These are phyloP conservation scores for Prunus yedoensis DNA, from an alignment of 331 rosid species.

Conservation along the genomic window DNA sequence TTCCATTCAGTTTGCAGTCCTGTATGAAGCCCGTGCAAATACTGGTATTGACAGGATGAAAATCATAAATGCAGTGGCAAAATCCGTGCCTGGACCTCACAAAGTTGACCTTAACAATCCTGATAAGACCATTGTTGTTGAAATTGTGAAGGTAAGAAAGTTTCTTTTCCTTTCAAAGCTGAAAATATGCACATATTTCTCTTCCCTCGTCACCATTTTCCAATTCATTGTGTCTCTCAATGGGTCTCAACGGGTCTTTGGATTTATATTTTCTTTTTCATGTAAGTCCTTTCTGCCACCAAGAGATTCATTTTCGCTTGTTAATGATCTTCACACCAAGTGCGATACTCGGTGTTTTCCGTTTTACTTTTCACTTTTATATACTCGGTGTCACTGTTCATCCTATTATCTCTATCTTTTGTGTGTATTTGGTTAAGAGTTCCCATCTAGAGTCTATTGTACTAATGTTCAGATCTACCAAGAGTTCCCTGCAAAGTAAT, in stretches of 20 bases:
- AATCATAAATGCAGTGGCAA: constrained; percentile 82
- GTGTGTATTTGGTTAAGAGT: too few relatives aligned
- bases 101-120: constrained; percentile 90
- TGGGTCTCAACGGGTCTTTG: not conserved
- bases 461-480: not conserved
- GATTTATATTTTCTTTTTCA: not conserved
- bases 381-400: not conserved
- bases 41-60: constrained; percentile 88
- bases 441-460: not conserved
- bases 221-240: too few relatives aligned
- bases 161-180: constrained; percentile 14
- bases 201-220: not conserved
- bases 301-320: not conserved
- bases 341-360: not conserved
- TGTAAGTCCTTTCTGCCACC: not conserved
- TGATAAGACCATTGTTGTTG: constrained; percentile 81
- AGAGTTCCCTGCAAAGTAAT: not conserved
- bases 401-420: not conserved
- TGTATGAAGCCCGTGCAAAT: constrained; percentile 93
- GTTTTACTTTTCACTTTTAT: too few relatives aligned
- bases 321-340: not conserved
- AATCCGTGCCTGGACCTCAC: constrained; percentile 81
- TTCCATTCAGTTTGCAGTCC: constrained; percentile 76
- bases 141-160: constrained; percentile 78
- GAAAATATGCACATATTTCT: not conserved